phyloP scores from a whole-genome alignment of 2,329 filamentous ascomycete genomes.

The Amphichorda felina region DNA sequence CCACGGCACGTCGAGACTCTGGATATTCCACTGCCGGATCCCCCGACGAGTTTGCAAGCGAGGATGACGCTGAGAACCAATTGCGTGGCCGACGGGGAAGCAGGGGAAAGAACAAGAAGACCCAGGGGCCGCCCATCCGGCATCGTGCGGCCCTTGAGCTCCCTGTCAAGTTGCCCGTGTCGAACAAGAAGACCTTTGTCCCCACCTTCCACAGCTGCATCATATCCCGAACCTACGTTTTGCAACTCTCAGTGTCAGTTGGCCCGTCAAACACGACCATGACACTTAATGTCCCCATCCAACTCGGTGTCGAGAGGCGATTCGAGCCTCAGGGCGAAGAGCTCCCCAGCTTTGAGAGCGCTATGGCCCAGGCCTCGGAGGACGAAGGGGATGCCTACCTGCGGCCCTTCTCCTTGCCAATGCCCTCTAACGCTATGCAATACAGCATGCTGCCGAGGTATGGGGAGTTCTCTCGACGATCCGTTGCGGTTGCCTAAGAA shows the following conservation, averaged over 20 bases:
- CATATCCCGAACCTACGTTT: slow-evolving; percentile 39
- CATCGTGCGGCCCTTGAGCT: slow-evolving; percentile 31
- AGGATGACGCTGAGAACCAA: slow-evolving; percentile 9
- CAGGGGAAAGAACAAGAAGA: slow-evolving; percentile 9
- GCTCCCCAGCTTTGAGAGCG: slow-evolving; percentile 38
- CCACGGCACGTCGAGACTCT: slow-evolving; percentile 33
- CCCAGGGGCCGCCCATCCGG: slow-evolving; percentile 18
- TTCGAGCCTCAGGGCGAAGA: slow-evolving; percentile 18
- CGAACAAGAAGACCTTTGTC: slow-evolving; percentile 37
- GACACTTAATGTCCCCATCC: slow-evolving; percentile 34
- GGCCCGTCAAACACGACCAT: slow-evolving; percentile 29
- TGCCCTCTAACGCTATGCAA: slow-evolving; percentile 14
- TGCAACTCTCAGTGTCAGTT: slow-evolving; percentile 32
- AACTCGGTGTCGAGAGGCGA: slow-evolving; percentile 32
- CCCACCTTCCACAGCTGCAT: slow-evolving; percentile 49
- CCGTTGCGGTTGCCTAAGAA: neutral
- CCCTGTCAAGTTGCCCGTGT: slow-evolving; percentile 33
- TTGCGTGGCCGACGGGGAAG: neutral
- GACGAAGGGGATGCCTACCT: slow-evolving; percentile 29
- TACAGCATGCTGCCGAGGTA: neutral
- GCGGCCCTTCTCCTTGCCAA: slow-evolving; percentile 24
- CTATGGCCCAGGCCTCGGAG: slow-evolving; percentile 13
- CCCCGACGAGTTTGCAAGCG: slow-evolving; percentile 19
- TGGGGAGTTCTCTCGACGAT: neutral
- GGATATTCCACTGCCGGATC: slow-evolving; percentile 31